Percentiles rank a stretch among this genome's conserved stretches.
phyloP scores from a whole-genome alignment of 2,329 filamentous ascomycete species.

The Pleurostoma richardsiae region DNA sequence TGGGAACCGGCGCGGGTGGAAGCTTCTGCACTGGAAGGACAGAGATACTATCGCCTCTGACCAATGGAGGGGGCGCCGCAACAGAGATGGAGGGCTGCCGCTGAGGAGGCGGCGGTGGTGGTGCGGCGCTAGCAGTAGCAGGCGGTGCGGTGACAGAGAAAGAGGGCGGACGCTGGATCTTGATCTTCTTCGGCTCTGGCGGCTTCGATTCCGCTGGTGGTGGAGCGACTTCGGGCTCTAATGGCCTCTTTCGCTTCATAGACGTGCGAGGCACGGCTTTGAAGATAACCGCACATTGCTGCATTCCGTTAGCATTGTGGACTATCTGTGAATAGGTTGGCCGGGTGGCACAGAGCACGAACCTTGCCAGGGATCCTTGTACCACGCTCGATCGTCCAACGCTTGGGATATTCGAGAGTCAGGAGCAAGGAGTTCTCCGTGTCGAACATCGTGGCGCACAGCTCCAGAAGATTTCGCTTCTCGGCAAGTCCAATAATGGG shows the following conservation, averaged over 20 bases:
- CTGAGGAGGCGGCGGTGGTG: not conserved
- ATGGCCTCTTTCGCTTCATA: conserved; percentile 33
- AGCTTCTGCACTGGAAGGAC: conserved; percentile 4
- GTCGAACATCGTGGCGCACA: conserved; percentile 45
- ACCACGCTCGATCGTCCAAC: conserved; percentile 29
- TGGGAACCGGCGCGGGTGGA: not conserved
- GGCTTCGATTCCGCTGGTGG: conserved; percentile 13
- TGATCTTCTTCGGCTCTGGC: conserved; percentile 23
- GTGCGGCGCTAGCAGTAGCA: not conserved
- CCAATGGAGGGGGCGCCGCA: conserved; percentile 2
- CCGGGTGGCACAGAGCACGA: conserved; percentile 3
- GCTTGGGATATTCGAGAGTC: conserved; percentile 39
- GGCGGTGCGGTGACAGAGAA: conserved; percentile 5
- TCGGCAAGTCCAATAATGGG: conserved; percentile 39
- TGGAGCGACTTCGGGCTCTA: conserved; percentile 16
- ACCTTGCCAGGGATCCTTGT: not conserved
- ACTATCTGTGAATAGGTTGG: conserved; percentile 8
- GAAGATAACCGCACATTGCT: conserved; percentile 10
- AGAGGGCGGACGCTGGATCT: conserved; percentile 16
- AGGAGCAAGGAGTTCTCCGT: conserved; percentile 39
- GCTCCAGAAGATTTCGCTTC: conserved; percentile 43
- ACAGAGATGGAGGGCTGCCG: conserved; percentile 9
- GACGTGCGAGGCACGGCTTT: conserved; percentile 12
- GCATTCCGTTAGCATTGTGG: conserved; percentile 4
- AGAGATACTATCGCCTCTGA: conserved; percentile 7